phyloP scores from a whole-genome alignment of 306 rosid genomes.

The Benincasa hispida region DNA sequence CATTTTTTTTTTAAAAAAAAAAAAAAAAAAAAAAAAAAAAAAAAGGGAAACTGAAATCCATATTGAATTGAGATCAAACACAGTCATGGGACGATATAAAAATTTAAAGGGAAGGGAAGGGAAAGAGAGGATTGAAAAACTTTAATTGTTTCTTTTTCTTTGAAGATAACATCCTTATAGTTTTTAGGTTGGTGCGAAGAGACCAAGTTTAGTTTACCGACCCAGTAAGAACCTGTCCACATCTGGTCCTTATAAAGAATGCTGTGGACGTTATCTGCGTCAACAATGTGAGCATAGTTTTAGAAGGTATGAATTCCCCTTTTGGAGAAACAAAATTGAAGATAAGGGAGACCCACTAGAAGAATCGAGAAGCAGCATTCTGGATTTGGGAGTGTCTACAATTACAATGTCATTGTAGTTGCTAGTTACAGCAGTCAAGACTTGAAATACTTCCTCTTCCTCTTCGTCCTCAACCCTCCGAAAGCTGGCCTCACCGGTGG shows the following conservation, averaged over 20 bases:
- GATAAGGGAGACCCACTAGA: slow-evolving; percentile 22
- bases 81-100: too few species aligned
- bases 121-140: too few species aligned
- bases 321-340: neutral
- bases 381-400: slow-evolving; percentile 49
- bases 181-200: neutral
- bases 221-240: slow-evolving; percentile 90
- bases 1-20: too few species aligned
- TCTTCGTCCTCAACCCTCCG: slow-evolving; percentile 2
- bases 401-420: slow-evolving; percentile 59
- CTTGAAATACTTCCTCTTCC: slow-evolving; percentile 14
- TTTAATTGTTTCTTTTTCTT: too few species aligned
- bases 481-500: slow-evolving; percentile 3
- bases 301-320: slow-evolving; percentile 4
- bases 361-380: slow-evolving; percentile 77
- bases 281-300: neutral
- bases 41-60: too few species aligned
- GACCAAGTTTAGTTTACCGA: slow-evolving; percentile 17
- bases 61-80: too few species aligned
- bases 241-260: slow-evolving; percentile 56
- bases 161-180: too few species aligned
- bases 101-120: too few species aligned
- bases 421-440: slow-evolving; percentile 31
- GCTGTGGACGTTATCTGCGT: slow-evolving; percentile 74
- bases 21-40: too few species aligned